Percentiles rank a stretch among this genome's conserved stretches.
Evolutionary conservation across 257 asterid species (phyloP).

Genomic region (Rehmannia glutinosa): DNA sequence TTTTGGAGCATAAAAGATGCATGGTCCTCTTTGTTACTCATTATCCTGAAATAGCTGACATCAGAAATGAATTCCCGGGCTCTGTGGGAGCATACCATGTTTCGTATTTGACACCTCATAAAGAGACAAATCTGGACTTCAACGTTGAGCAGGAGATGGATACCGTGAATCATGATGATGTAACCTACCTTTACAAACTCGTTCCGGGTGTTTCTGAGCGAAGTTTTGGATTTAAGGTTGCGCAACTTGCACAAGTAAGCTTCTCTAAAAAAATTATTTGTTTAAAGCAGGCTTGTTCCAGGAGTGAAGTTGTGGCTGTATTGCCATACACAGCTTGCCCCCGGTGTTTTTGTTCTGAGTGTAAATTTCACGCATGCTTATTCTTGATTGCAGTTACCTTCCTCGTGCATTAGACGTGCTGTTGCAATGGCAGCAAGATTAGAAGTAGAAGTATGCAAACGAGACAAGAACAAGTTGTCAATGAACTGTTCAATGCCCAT

Average conservation of each 20-base stretch:
- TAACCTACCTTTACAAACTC: conserved; percentile 89
- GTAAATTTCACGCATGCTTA: background rate
- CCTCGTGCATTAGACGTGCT: conserved; percentile 62
- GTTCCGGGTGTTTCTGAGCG: conserved; percentile 74
- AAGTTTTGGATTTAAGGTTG: conserved; percentile 92
- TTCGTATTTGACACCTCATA: conserved; percentile 62
- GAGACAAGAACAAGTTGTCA: conserved; percentile 23
- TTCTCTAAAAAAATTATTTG: conserved; percentile 12
- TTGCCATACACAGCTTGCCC: no score
- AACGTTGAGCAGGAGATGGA: conserved; percentile 20
- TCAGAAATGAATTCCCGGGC: conserved; percentile 65
- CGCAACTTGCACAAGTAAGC: conserved; percentile 90
- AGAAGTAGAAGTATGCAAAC: conserved; percentile 45
- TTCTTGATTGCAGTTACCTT: conserved; percentile 62
- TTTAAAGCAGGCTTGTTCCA: no score
- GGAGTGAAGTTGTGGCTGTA: no score
- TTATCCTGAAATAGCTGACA: conserved; percentile 75
- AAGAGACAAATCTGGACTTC: conserved; percentile 23
- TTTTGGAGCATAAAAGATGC: conserved; percentile 64
- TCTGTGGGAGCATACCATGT: conserved; percentile 76
- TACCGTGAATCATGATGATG: conserved; percentile 36
- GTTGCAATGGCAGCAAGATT: conserved; percentile 59
- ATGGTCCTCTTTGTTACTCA: conserved; percentile 87
- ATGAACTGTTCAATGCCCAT: background rate
- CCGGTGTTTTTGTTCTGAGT: no score